Base-by-base conservation (phyloP, 441 rosid genomes). In the Adansonia rubrostipa region DNA sequence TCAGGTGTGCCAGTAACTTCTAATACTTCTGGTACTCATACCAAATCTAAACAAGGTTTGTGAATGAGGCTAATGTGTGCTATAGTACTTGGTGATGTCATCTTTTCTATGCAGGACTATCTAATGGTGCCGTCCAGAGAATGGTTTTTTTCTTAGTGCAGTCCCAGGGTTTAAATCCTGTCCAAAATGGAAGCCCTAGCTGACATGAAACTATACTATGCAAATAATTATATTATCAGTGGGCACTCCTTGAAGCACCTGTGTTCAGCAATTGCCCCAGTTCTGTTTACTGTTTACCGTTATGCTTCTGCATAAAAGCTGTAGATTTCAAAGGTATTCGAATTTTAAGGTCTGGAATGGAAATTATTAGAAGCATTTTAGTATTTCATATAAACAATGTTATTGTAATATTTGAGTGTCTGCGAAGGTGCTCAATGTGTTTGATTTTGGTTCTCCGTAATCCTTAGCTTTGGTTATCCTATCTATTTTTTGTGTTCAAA, bases 191-290 rank as follows among this genome's bases (percentile, higher is more conserved):
- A 88, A 84, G 93, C 81, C 72, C 82, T 88, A 69, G 85, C 90
- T 24, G 95, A 92, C 84, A 70, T 51, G 81, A 92, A 90, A 81
- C 85, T 94, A 83, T 92, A 92, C 83, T 81, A 15, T 40, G 84
- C 86, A 1, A 90, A 83, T 85, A 80, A 70, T 28, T 92, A 86
- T 80, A 76, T 86, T 62, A 88, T 90, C 77, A 92, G 96, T 0
- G 95, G 98, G 4, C 98, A 90, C 79, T 94, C 94, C 64, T 84
- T 91, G 79, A 94, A 77, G 82, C 96, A 92, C 84, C 78, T 92
- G 78, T 89, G 91, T 83, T 87, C 89, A 3, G 92, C 91, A 5
- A 57, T 78, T 44, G 84, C 87, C 62, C 89, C 89, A 24, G 78
- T 86, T 78, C 73, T 92, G 78, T 88, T 92, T 15, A 78, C 91